These are phyloP conservation scores for Eucalyptus regnans DNA, from an alignment of 345 rosid species.

Conservation along the genomic window DNA sequence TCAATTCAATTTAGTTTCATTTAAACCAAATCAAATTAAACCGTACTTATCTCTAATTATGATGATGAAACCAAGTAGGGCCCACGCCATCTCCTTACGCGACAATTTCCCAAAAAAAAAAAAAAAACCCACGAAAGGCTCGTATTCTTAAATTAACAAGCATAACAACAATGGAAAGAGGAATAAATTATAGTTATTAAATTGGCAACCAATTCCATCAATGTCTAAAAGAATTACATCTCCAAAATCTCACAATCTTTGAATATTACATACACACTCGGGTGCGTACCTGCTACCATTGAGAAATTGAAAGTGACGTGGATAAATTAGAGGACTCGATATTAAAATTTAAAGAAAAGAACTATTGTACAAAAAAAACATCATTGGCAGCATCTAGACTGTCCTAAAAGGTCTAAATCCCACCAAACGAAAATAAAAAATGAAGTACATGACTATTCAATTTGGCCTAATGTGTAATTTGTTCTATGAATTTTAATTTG, in stretches of 20 bases:
- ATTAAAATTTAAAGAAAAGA: neutral
- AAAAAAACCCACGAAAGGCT: too few species aligned
- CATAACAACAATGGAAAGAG: neutral
- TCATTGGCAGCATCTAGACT: neutral
- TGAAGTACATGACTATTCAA: too few species aligned
- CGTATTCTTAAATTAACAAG: neutral
- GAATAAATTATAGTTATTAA: too few species aligned
- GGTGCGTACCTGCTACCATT: neutral
- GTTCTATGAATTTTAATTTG: rapidly evolving
- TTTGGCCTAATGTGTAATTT: too few species aligned
- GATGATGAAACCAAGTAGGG: rapidly evolving
- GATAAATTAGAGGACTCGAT: neutral
- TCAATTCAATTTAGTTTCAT: neutral
- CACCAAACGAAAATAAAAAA: neutral
- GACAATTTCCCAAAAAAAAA: neutral
- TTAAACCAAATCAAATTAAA: neutral
- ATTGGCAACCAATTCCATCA: neutral
- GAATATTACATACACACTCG: neutral
- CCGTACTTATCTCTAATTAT: neutral
- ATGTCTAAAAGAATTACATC: neutral
- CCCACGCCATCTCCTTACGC: rapidly evolving
- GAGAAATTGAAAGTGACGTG: neutral
- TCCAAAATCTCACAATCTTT: neutral
- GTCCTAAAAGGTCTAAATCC: neutral
- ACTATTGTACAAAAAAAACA: neutral